Base-by-base conservation (phyloP, 768 basidiomycete species). In the Gymnopilus dilepis region DNA sequence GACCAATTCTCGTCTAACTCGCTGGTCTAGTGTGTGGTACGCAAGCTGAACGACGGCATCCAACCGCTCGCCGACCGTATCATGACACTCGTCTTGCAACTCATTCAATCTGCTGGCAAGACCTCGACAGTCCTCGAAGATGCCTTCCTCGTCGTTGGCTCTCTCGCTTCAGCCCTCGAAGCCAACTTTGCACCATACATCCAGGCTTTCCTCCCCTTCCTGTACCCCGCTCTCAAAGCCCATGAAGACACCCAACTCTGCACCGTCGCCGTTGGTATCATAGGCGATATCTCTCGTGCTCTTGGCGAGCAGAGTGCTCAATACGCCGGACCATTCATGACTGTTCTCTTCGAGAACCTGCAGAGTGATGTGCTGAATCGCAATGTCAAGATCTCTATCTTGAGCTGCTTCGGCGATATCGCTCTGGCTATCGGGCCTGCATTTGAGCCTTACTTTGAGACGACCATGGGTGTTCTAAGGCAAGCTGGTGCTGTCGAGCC, bases 231-330 rank as follows among this genome's bases (percentile, higher is more conserved):
- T 19, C 88, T 99, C 66, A 90, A 92, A 68, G 86, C 93, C 0
- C 90, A 95, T 71, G 96, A 99, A 73, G 97, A 99, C 76, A 93
- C 94, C 41, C 95, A 97, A 70, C 82, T 99, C 22, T 97, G 95
- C 79, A 95, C 90, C 6, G 94, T 98, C 57, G 95, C 95, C 15
- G 93, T 99, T 48, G 97, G 97, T 66, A 87, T 97, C 66, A 93
- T 98, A 58, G 95, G 95, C 7, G 97, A 99, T 68, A 88, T 99
- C 56, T 94, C 95, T n/a, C 92, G 97, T 57, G 96, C 95, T 1
- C 84, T 99, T 19, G 91, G 94, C 45, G 91, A 94, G 59, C 85
- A 88, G 70, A 90, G 90, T 59, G 84, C 86, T 1, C 89, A 91
- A 67, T 98, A 95, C 74, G 89, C 94, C 38, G 82, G 86, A 60